These are phyloP conservation scores for Lactuca saligna DNA, from an alignment of 129 eudicot genomes.

Conservation along the genomic window DNA sequence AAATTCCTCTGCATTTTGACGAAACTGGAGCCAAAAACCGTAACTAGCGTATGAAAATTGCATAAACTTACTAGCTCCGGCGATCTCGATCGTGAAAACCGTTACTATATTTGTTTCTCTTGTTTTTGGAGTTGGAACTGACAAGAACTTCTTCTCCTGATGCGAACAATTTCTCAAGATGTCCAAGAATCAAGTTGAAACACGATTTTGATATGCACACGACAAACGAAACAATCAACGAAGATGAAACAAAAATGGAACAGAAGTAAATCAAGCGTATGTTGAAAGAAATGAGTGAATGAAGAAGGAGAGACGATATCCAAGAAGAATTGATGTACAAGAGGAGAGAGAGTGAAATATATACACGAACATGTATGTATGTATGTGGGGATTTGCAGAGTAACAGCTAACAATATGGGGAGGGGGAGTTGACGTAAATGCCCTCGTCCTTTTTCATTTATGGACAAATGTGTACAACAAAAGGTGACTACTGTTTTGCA, in stretches of 20 bases:
- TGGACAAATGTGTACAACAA: conserved; percentile 28
- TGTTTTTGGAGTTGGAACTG: conserved; percentile 3
- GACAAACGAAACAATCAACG: not conserved
- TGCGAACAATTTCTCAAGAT: conserved; percentile 2
- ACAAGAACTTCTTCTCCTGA: conserved; percentile 8
- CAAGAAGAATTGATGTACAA: conserved; percentile 9
- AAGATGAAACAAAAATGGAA: not conserved
- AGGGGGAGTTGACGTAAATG: conserved; percentile 27
- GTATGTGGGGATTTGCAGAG: conserved; percentile 27
- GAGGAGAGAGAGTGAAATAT: conserved; percentile 6
- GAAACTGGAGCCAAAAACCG: conserved; percentile 8
- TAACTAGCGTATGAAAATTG: conserved; percentile 21
- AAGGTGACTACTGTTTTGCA: conserved; percentile 43
- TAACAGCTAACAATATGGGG: conserved; percentile 12
- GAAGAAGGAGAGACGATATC: not conserved
- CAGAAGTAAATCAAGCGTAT: conserved; percentile 3
- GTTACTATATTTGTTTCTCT: conserved; percentile 1
- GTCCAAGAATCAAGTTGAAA: conserved; percentile 5
- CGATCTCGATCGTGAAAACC: conserved; percentile 10
- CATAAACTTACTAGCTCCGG: conserved; percentile 33
- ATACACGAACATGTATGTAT: conserved; percentile 12
- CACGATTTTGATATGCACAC: conserved; percentile 6
- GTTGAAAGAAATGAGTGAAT: not conserved
- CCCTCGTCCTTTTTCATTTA: conserved; percentile 24
- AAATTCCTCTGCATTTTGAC: conserved; percentile 16